Percentiles rank a stretch among this genome's conserved stretches.
Evolutionary conservation across 768 basidiomycete species (phyloP).

Genomic region (Lactarius akahatsu): DNA sequence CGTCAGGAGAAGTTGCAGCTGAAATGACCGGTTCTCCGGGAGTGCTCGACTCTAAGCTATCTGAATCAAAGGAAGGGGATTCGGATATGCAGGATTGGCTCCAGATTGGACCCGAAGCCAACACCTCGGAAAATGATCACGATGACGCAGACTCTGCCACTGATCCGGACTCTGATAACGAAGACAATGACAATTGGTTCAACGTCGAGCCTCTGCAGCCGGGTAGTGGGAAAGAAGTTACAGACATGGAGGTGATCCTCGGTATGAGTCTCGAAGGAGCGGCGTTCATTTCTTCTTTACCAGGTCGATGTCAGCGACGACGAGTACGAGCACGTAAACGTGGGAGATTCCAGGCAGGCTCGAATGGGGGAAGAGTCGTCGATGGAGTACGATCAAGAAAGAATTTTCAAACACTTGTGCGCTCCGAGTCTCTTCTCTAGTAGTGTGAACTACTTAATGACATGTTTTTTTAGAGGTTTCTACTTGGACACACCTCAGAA

Average conservation of each 20-base stretch:
- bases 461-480: constrained; percentile 56
- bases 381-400: constrained; percentile 74
- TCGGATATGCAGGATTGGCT: constrained; percentile 28
- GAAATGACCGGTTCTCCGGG: background rate
- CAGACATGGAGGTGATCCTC: constrained; percentile 15
- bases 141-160: constrained; percentile 49
- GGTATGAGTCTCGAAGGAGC: background rate
- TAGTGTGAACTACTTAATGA: constrained; percentile 9
- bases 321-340: constrained; percentile 6
- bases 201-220: constrained; percentile 25
- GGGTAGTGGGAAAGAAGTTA: constrained; percentile 13
- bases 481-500: constrained; percentile 85
- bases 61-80: constrained; percentile 38
- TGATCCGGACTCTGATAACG: constrained; percentile 69
- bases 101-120: constrained; percentile 34
- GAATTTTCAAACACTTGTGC: constrained; percentile 82
- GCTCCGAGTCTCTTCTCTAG: constrained; percentile 35
- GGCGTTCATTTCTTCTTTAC: background rate
- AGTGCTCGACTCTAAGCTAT: background rate
- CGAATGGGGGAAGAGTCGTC: constrained; percentile 73
- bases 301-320: constrained; percentile 16
- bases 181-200: constrained; percentile 51
- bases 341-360: background rate
- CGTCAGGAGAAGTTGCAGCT: background rate
- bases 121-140: constrained; percentile 34